Base-by-base conservation (phyloP, 1,284 basidiomycete species). In the Gomphus sp. region DNA sequence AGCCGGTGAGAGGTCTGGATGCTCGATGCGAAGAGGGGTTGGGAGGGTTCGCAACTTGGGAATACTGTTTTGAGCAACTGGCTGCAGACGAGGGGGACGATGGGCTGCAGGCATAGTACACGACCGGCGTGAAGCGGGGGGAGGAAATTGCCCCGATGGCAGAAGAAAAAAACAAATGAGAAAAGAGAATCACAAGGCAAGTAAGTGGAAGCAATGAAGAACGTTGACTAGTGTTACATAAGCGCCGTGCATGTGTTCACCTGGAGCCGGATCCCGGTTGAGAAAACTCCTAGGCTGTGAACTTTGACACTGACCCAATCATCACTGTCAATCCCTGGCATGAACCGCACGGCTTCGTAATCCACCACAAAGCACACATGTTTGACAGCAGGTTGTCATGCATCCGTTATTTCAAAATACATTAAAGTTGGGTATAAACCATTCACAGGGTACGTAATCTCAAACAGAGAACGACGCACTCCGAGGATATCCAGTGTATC, bases 21-120 rank as follows among this genome's bases (percentile, higher is more conserved):
- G 77, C 66, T 80, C 70, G 67, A 85, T 82, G 73, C 78, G 79
- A 65, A 86, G 80, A 64, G 77, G 72, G 64, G 81, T 69, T 66
- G 80, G 78, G 31, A 82, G 77, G 56, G 73, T 82, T 74, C 78
- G 77, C 67, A 75, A 74, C 71, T 64, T 63, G 36, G 64, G 60
- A 48, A 63, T 64, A 55, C 66, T 65, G 65, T 53, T 67, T 65
- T 63, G 68, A 67, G 65, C 68, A 51, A 52, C 47, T 44, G 59
- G 57, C 58, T 56, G 60, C 58, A 69, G 58, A 66, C 67, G 63
- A 70, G 70, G 66, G 67, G 61, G 67, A 73, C 72, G 71, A 73
- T 74, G 70, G 69, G 68, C 66, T 64, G 66, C 70, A 66, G 69
- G 66, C 67, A 69, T 65, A 66, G 65, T 66, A 71, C 78, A 80